Evolutionary conservation across 805 yeast genomes (phyloP).

Genomic region (Wickerhamiella shivajii): DNA sequence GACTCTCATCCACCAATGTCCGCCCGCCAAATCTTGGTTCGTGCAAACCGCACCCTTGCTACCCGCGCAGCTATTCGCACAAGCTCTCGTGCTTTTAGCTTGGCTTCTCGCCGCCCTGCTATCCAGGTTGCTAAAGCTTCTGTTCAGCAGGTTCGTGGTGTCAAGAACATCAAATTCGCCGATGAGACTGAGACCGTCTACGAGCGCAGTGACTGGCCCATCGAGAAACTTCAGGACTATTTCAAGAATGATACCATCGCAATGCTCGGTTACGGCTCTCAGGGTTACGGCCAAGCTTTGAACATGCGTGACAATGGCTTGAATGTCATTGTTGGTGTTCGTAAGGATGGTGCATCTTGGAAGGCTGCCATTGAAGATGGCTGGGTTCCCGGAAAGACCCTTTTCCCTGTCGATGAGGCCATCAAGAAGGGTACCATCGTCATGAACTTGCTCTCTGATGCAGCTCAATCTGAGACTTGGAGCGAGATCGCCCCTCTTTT

Average conservation of each 20-base stretch:
- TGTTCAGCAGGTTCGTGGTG: constrained; percentile 64
- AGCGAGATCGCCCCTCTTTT: constrained; percentile 67
- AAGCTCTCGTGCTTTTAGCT: constrained; percentile 47
- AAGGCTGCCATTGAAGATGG: constrained; percentile 99
- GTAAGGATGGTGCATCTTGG: constrained; percentile 99
- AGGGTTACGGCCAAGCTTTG: constrained; percentile 99
- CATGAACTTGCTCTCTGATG: constrained; percentile 97
- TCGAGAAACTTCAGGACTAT: constrained; percentile 86
- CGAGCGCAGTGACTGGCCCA: constrained; percentile 99
- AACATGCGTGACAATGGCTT: constrained; percentile 98
- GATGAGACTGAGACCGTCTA: constrained; percentile 86
- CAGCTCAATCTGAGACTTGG: constrained; percentile 99
- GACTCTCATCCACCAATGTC: constrained; percentile 14
- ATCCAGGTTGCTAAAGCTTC: constrained; percentile 27
- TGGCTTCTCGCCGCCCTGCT: constrained; percentile 27
- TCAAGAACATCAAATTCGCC: constrained; percentile 93
- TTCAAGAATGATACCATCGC: constrained; percentile 98
- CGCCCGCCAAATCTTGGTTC: constrained; percentile 19
- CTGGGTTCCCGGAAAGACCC: constrained; percentile 99
- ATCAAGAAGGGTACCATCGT: constrained; percentile 79
- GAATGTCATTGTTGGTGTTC: constrained; percentile 94
- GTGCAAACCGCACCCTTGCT: constrained; percentile 21
- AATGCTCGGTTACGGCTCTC: constrained; percentile 97
- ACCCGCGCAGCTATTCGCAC: constrained; percentile 37
- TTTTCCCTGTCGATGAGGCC: constrained; percentile 91